Evolutionary conservation across 202 grass and related monocot genomes (phyloP), one percentile per base, ranked within the genome.

Genomic region (Zoysia matrella): DNA sequence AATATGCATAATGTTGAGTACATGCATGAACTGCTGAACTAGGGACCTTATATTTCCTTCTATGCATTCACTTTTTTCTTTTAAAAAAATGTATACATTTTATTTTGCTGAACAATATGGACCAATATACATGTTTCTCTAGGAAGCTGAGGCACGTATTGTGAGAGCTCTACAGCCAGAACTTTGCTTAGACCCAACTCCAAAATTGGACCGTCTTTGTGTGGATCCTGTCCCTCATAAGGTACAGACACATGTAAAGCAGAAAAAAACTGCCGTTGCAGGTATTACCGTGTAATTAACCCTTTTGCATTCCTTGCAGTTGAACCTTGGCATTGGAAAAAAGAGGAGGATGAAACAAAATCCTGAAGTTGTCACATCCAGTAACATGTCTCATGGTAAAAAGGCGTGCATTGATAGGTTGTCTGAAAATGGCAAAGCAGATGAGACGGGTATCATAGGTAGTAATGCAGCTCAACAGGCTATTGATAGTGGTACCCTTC

Each of bases 101-200:
- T 48, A 44, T 54, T 69, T 49, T 63, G 10, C 22, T 30, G 57
- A 36, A 56, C 22, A 45, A 78, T 67, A 74, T 60, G 15, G 46
- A n/a, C 9, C 82, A 56, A 1, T 74, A 49, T 85, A 14, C 7
- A 60, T 91, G 7, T 63, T 90, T 76, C 4, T 85, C 65, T 75
- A 98, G 96, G 96, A 98, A 91, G 87, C 92, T 53, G 96, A 98
- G 56, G 90, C 92, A 57, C 90, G 92, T 13, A 88, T 98, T 60
- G 72, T 98, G 51, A 98, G 91, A 85, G 92, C 85, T 47, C 83
- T 98, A 83, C 22, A 22, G 22, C 22, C 22, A 22, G 22, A 22
- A 22, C 22, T 22, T 22, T 22, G 22, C 22, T 22, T 88, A 65
- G 92, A 98, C 67, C 96, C 96, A 83, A 88, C 85, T 72, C 96